Conservation (phyloP, 495 filamentous ascomycete genomes). For the Podospora comata region DNA sequence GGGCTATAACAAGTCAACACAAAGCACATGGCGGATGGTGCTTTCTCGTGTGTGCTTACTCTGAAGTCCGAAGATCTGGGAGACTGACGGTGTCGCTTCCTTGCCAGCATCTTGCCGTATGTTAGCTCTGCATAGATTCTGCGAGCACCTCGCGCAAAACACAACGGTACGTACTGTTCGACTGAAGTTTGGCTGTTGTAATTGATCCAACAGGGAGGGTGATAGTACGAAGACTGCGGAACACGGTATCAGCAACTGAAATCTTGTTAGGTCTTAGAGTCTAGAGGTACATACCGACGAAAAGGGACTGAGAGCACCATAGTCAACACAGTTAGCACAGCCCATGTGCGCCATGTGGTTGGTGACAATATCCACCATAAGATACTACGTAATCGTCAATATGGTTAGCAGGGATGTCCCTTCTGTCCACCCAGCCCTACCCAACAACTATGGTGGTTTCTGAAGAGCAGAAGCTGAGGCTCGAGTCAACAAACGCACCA, state of each 20-base stretch:
- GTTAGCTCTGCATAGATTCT: too few relatives aligned
- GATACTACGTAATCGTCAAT: constrained; percentile 41
- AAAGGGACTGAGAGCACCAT: constrained; percentile 62
- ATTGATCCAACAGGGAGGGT: constrained; percentile 63
- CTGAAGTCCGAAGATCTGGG: constrained; percentile 67
- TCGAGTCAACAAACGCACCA: constrained; percentile 37
- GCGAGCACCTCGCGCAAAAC: too few relatives aligned
- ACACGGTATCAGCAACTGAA: neutral
- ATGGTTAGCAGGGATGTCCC: neutral
- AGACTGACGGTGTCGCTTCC: constrained; percentile 60
- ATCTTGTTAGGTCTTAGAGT: neutral
- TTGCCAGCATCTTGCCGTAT: constrained; percentile 55
- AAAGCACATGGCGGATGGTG: neutral
- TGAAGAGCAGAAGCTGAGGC: neutral
- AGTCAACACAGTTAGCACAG: constrained; percentile 53
- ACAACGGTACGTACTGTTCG: constrained; percentile 21
- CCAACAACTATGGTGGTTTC: neutral
- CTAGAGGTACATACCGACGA: constrained; percentile 38
- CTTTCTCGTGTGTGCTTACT: constrained; percentile 16
- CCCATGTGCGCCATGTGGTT: constrained; percentile 74
- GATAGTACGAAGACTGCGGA: constrained; percentile 55
- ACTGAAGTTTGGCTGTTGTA: constrained; percentile 55
- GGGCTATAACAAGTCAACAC: constrained; percentile 8
- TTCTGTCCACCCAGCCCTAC: neutral
- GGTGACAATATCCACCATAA: constrained; percentile 78